Percentiles rank a stretch among this genome's conserved stretches.
These are phyloP conservation scores for Basipetospora sp. DNA, from an alignment of 2,329 filamentous ascomycete genomes.

Conservation along the genomic window DNA sequence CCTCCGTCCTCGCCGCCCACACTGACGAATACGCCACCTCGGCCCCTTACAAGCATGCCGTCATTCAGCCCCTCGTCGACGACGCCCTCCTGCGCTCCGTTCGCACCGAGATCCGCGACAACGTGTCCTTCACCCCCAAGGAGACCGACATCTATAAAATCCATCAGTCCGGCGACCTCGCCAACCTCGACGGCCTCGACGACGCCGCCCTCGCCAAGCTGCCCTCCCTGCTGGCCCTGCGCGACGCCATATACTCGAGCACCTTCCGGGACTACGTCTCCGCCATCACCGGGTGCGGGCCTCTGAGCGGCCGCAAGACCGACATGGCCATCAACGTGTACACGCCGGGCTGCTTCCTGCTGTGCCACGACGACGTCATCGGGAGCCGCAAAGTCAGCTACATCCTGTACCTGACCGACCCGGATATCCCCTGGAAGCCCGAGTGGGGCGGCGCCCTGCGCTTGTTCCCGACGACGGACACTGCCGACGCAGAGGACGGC, in stretches of 20 bases:
- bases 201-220: conserved; percentile 72
- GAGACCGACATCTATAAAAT: conserved; percentile 99
- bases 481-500: conserved; percentile 49
- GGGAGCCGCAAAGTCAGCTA: conserved; percentile 93
- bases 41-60: conserved; percentile 74
- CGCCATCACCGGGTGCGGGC: conserved; percentile 69
- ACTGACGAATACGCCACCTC: conserved; percentile 48
- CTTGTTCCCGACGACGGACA: conserved; percentile 59
- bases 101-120: conserved; percentile 73
- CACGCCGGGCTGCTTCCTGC: conserved; percentile 82
- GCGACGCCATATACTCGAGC: conserved; percentile 84
- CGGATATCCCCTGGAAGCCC: conserved; percentile 75
- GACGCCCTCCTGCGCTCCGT: conserved; percentile 71
- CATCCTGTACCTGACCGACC: conserved; percentile 89
- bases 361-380: conserved; percentile 98
- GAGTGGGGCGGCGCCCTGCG: conserved; percentile 88
- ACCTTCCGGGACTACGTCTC: conserved; percentile 82
- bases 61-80: conserved; percentile 70
- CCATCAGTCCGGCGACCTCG: conserved; percentile 92
- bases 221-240: conserved; percentile 78
- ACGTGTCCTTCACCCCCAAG: conserved; percentile 92
- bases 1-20: conserved; percentile 42
- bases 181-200: conserved; percentile 88
- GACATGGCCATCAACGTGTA: conserved; percentile 99
- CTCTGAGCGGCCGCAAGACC: conserved; percentile 82